Percentiles rank a stretch among this genome's conserved stretches.
phyloP scores from a whole-genome alignment of 192 early-diverging fungal species.

The Rhizoclosmatium globosum region DNA sequence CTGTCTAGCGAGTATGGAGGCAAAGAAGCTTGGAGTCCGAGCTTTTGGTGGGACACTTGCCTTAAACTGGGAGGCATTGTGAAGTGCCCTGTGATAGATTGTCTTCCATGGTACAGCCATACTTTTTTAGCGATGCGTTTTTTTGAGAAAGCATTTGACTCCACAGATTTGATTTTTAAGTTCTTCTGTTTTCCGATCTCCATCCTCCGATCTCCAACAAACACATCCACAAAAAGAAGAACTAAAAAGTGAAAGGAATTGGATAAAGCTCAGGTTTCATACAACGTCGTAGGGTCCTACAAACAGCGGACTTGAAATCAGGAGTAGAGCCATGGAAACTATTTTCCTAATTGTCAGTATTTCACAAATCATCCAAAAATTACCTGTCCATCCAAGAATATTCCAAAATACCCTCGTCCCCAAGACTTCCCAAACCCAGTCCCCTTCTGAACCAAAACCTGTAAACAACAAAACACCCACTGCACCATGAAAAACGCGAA shows the following conservation, averaged over 20 bases:
- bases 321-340: neutral
- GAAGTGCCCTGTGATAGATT: too few relatives aligned
- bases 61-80: too few relatives aligned
- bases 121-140: neutral
- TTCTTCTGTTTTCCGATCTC: neutral
- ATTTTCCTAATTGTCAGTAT: too few relatives aligned
- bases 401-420: neutral
- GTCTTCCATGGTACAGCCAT: too few relatives aligned
- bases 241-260: too few relatives aligned
- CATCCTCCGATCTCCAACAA: neutral
- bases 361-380: too few relatives aligned
- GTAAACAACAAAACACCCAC: neutral
- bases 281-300: neutral
- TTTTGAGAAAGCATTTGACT: neutral
- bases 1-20: neutral
- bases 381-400: neutral
- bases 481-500: constrained; percentile 7
- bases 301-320: constrained; percentile 7
- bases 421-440: constrained; percentile 8
- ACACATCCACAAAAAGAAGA: neutral
- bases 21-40: neutral
- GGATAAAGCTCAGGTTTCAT: too few relatives aligned
- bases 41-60: too few relatives aligned
- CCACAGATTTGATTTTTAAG: neutral
- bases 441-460: neutral